These are phyloP conservation scores for Lolium rigidum DNA, from an alignment of 176 grass and related monocot genomes.

Conservation along the genomic window DNA sequence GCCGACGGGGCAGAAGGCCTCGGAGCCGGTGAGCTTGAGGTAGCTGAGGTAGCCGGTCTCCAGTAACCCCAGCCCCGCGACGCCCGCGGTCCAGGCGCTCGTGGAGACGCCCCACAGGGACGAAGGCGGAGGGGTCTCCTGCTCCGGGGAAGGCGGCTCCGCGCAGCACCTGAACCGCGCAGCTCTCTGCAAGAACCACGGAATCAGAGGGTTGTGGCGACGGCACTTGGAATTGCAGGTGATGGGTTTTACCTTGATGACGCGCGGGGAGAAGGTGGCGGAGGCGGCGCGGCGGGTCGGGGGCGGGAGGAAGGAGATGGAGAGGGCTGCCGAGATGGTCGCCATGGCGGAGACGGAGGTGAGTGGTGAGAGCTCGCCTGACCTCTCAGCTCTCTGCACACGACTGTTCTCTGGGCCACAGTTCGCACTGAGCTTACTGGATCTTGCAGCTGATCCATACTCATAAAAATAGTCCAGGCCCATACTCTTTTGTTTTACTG, in stretches of 20 bases:
- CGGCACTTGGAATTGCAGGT: neutral
- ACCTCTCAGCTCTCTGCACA: conserved; percentile 10
- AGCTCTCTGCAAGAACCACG: conserved; percentile 35
- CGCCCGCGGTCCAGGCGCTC: conserved; percentile 62
- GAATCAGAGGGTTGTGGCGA: neutral
- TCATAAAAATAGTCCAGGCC: neutral
- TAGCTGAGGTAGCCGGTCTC: conserved; percentile 92
- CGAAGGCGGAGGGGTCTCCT: conserved; percentile 24
- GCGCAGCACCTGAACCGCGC: conserved; percentile 56
- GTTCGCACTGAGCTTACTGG: neutral
- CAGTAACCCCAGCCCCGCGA: conserved; percentile 68
- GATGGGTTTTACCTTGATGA: conserved; percentile 43
- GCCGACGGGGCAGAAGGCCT: conserved; percentile 82
- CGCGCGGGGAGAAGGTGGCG: neutral
- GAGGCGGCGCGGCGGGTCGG: conserved; percentile 10
- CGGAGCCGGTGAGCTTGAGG: conserved; percentile 77
- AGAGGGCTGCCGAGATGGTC: conserved; percentile 51
- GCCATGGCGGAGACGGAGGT: conserved; percentile 56
- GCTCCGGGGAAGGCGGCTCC: conserved; percentile 43
- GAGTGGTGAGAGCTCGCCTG: conserved; percentile 46
- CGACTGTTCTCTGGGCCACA: neutral
- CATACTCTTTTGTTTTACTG: too few relatives aligned
- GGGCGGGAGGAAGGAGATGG: conserved; percentile 46
- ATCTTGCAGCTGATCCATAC: neutral
- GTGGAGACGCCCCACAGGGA: conserved; percentile 67